Evolutionary conservation across 1,284 basidiomycete genomes (phyloP).

Genomic region (Melampsora occidentalis): DNA sequence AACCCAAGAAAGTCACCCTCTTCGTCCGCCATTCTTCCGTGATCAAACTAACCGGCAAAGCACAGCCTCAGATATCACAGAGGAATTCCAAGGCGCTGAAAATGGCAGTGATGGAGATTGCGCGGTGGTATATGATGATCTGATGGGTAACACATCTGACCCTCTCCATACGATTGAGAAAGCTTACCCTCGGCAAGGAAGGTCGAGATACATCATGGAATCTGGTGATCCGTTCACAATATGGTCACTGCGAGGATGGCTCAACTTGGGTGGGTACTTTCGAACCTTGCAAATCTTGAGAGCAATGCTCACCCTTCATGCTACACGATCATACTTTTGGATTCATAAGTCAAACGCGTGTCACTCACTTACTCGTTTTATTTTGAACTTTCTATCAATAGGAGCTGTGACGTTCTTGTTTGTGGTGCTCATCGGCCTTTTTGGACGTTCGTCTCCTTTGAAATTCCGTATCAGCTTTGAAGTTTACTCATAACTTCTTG

Average conservation of each 20-base stretch:
- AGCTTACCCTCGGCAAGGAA: background rate
- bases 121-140: background rate
- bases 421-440: background rate
- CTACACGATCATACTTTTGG: background rate
- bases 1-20: too few species aligned
- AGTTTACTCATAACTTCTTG: background rate
- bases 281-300: background rate
- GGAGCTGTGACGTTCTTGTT: background rate
- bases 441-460: background rate
- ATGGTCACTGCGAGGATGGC: slow-evolving; percentile 2
- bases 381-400: background rate
- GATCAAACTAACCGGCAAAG: slow-evolving; percentile 3
- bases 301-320: background rate
- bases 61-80: background rate
- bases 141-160: background rate
- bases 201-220: slow-evolving; percentile 6
- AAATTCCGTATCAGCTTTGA: background rate
- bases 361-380: too few species aligned
- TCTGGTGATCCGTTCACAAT: background rate
- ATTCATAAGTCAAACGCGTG: too few species aligned
- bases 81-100: background rate
- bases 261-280: slow-evolving; percentile 1
- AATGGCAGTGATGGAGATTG: background rate
- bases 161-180: background rate
- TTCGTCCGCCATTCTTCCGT: too few species aligned